Conservation (phyloP, 495 filamentous ascomycete species). For the Talaromyces trachyspermus region DNA sequence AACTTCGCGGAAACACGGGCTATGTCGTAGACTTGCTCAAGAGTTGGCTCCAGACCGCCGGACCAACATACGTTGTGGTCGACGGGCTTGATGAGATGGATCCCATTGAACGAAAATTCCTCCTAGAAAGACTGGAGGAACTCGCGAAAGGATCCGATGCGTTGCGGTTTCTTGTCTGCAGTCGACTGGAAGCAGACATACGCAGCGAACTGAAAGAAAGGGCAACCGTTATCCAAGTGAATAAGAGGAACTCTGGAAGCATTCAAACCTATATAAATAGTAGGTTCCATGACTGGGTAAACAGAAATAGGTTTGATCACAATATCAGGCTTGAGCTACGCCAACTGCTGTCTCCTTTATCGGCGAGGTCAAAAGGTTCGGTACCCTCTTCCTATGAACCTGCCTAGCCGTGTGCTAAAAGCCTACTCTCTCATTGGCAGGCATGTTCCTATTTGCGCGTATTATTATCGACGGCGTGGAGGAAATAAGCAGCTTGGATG, state of each 20-base stretch:
- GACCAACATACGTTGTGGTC: conserved; percentile 16
- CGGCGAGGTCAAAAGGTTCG: conserved; percentile 16
- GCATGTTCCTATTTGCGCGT: conserved; percentile 21
- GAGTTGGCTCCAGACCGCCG: conserved; percentile 11
- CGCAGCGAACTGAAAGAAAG: conserved; percentile 6
- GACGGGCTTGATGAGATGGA: conserved; percentile 24
- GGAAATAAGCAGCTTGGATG: conserved; percentile 7
- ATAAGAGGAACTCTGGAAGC: conserved; percentile 15
- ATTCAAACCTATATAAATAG: conserved; percentile 15
- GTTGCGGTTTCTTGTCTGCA: conserved; percentile 14
- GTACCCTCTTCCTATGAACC: neutral
- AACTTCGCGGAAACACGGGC: conserved; percentile 9
- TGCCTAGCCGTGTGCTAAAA: neutral
- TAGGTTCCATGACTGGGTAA: conserved; percentile 11
- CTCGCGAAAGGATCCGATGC: conserved; percentile 11
- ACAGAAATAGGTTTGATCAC: neutral
- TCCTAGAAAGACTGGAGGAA: conserved; percentile 11
- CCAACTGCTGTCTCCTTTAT: conserved; percentile 10
- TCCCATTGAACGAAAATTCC: conserved; percentile 14
- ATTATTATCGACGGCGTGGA: conserved; percentile 13
- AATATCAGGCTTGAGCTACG: conserved; percentile 7
- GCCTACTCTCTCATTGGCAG: conserved; percentile 4
- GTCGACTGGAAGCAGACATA: conserved; percentile 13
- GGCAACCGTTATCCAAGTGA: conserved; percentile 11
- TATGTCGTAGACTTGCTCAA: conserved; percentile 8